phyloP scores from a whole-genome alignment of 441 rosid genomes.

The Erodium moschatum region DNA sequence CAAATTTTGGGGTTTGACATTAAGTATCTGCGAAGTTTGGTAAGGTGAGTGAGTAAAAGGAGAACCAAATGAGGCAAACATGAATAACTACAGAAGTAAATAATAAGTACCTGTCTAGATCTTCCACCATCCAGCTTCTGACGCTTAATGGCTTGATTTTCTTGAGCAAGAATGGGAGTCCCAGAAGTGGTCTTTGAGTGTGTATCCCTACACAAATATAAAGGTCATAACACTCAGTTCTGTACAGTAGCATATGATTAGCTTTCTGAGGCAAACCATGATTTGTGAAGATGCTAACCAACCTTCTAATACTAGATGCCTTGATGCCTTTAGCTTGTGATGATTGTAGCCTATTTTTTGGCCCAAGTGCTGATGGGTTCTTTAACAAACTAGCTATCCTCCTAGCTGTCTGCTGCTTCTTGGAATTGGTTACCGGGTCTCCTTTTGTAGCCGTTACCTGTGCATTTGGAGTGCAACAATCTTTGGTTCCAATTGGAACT shows the following conservation, averaged over 20 bases:
- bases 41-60: background rate
- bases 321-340: conserved; percentile 33
- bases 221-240: conserved; percentile 1
- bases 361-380: conserved; percentile 53
- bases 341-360: conserved; percentile 41
- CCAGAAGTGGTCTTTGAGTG: conserved; percentile 27
- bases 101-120: conserved; percentile 59
- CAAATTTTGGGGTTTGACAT: conserved; percentile 55
- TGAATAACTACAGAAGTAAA: too few relatives aligned
- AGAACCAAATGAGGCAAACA: background rate
- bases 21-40: conserved; percentile 52
- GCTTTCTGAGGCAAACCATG: conserved; percentile 1
- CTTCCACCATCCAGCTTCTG: conserved; percentile 91
- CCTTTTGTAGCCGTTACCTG: too few relatives aligned
- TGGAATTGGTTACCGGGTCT: conserved; percentile 41
- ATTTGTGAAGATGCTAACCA: conserved; percentile 8
- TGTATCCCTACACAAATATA: conserved; percentile 29
- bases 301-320: conserved; percentile 41
- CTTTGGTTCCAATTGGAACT: conserved; percentile 27
- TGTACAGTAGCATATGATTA: conserved; percentile 7
- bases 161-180: conserved; percentile 53
- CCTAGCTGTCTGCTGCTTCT: conserved; percentile 56
- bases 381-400: conserved; percentile 44
- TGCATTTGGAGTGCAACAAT: conserved; percentile 31
- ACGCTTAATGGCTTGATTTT: conserved; percentile 84